Conservation (phyloP, 805 yeast species). For the Ogataea corticis region DNA sequence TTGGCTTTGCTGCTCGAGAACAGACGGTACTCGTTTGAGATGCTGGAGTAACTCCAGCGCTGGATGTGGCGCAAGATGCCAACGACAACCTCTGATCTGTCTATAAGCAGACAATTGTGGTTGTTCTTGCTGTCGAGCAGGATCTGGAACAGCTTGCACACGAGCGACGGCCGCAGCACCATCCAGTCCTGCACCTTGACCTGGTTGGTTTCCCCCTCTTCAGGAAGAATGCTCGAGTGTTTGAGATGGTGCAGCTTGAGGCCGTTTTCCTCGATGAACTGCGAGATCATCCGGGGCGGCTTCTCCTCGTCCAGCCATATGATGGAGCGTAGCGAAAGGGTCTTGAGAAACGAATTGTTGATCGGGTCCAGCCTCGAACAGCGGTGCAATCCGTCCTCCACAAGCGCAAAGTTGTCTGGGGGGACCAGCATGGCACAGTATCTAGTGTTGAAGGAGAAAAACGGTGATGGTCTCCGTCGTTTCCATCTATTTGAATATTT, state of each 20-base stretch:
- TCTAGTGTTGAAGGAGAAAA: background rate
- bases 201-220: conserved; percentile 27
- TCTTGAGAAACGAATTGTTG: conserved; percentile 74
- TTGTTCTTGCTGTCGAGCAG: conserved; percentile 58
- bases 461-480: background rate
- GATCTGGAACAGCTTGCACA: conserved; percentile 65
- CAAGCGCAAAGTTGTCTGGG: conserved; percentile 90
- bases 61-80: conserved; percentile 82
- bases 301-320: conserved; percentile 81
- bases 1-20: conserved; percentile 69
- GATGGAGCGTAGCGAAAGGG: conserved; percentile 66
- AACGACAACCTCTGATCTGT: conserved; percentile 74
- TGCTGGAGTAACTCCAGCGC: conserved; percentile 85
- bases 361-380: conserved; percentile 78
- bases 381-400: conserved; percentile 83
- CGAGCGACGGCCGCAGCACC: conserved; percentile 66
- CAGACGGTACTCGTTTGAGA: conserved; percentile 80
- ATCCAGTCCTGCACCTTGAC: conserved; percentile 56
- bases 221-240: conserved; percentile 23
- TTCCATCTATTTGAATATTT: background rate
- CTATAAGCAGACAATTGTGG: conserved; percentile 74
- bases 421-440: conserved; percentile 71
- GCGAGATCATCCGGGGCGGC: conserved; percentile 70
- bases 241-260: conserved; percentile 52
- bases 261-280: conserved; percentile 58